These are phyloP conservation scores for Pythium plurisporium DNA, from an alignment of 352 stramenopile species.

Conservation along the genomic window DNA sequence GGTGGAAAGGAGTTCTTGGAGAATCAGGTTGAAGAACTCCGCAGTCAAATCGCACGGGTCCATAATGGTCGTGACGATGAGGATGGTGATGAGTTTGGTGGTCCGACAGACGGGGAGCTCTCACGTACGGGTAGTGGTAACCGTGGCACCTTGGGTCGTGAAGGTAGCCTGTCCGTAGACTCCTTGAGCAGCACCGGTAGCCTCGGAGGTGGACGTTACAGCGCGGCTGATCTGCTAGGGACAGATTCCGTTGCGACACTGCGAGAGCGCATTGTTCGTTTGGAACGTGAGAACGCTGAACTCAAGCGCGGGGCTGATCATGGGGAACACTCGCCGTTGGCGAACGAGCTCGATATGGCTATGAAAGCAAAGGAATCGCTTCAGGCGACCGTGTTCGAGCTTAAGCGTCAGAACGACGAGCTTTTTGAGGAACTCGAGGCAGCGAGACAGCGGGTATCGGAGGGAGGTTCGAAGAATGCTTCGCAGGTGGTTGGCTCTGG, in stretches of 20 bases:
- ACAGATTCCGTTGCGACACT: constrained; percentile 55
- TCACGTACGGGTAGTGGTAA: constrained; percentile 4
- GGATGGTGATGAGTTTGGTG: constrained; percentile 15
- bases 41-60: constrained; percentile 51
- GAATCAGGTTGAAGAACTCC: constrained; percentile 76
- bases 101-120: neutral
- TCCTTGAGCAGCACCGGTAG: constrained; percentile 21
- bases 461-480: neutral
- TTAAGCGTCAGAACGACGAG: constrained; percentile 75
- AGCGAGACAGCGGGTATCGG: constrained; percentile 5
- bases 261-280: constrained; percentile 52
- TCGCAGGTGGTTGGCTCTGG: neutral
- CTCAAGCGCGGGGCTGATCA: constrained; percentile 56
- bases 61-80: constrained; percentile 41
- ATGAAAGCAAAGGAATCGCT: constrained; percentile 70
- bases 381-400: constrained; percentile 59
- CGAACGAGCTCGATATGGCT: constrained; percentile 74
- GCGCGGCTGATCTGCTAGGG: constrained; percentile 52
- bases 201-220: constrained; percentile 33
- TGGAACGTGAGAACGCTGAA: constrained; percentile 74
- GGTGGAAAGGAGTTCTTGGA: constrained; percentile 85
- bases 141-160: neutral
- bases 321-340: constrained; percentile 41
- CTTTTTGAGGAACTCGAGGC: constrained; percentile 53
- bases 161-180: constrained; percentile 7